Evolutionary conservation across 2,329 filamentous ascomycete genomes (phyloP).

Genomic region (Paramyrothecium sp.): DNA sequence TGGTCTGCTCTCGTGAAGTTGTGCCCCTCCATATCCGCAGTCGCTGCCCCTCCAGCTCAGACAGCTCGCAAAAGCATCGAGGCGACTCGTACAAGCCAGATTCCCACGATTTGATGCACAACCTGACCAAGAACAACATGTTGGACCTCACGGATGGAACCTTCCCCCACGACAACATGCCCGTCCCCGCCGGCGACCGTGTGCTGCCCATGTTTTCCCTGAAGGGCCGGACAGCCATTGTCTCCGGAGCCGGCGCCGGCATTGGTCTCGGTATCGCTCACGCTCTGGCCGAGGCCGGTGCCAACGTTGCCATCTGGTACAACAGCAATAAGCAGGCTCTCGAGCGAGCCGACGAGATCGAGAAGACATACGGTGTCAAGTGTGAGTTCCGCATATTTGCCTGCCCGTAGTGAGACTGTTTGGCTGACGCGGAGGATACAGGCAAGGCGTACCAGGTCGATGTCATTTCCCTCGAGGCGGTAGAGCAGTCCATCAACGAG

Average conservation of each 20-base stretch:
- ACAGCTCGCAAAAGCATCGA: no score
- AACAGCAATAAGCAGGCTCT: constrained; percentile 66
- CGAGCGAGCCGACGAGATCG: constrained; percentile 61
- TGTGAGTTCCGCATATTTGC: constrained; percentile 41
- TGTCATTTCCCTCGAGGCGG: constrained; percentile 50
- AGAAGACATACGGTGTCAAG: constrained; percentile 64
- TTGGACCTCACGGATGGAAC: constrained; percentile 43
- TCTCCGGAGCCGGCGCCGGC: constrained; percentile 65
- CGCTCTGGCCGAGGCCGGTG: constrained; percentile 66
- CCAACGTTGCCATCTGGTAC: constrained; percentile 72
- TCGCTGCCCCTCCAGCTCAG: no score
- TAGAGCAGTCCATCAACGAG: constrained; percentile 48
- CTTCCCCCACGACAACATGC: constrained; percentile 59
- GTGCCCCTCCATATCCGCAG: no score
- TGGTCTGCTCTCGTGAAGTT: no score
- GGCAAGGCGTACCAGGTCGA: constrained; percentile 63
- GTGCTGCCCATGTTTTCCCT: constrained; percentile 68
- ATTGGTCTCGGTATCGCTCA: constrained; percentile 66
- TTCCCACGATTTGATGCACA: no score
- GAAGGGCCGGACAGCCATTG: constrained; percentile 67
- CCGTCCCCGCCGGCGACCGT: constrained; percentile 41
- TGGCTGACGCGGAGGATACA: constrained; percentile 20
- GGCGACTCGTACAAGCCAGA: no score
- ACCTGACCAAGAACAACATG: constrained; percentile 22
- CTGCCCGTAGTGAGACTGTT: not conserved